Evolutionary conservation across 768 basidiomycete species (phyloP).

Genomic region (Chalciporus chontae): DNA sequence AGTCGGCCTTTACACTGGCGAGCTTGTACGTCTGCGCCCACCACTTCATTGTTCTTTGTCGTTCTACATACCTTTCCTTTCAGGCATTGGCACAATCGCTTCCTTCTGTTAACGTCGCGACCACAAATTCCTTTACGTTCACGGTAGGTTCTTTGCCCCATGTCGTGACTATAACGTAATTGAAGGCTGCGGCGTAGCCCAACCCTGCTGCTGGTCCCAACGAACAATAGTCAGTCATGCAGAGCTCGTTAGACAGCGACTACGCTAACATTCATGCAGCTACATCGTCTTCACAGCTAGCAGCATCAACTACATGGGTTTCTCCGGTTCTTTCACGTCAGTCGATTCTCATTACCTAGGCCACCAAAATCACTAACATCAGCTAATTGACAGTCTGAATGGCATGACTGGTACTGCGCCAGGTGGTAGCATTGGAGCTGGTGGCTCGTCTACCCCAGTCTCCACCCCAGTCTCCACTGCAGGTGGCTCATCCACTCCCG

Average conservation of each 20-base stretch:
- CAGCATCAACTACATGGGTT: slow-evolving; percentile 35
- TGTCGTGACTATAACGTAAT: neutral
- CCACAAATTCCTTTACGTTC: slow-evolving; percentile 46
- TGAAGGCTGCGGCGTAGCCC: slow-evolving; percentile 37
- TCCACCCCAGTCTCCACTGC: slow-evolving; percentile 5
- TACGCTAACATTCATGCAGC: slow-evolving; percentile 32
- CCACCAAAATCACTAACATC: neutral
- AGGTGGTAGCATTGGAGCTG: slow-evolving; percentile 1
- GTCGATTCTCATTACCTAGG: slow-evolving; percentile 14
- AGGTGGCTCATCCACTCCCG: slow-evolving; percentile 11
- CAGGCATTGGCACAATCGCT: slow-evolving; percentile 60
- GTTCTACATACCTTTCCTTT: neutral
- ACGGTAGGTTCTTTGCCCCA: slow-evolving; percentile 39
- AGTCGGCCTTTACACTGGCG: slow-evolving; percentile 57
- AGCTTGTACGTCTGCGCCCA: slow-evolving; percentile 37
- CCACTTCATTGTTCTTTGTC: neutral
- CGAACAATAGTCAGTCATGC: slow-evolving; percentile 48
- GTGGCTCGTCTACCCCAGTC: slow-evolving; percentile 4
- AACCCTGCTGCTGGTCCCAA: slow-evolving; percentile 53
- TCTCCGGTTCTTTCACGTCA: slow-evolving; percentile 57
- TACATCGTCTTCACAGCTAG: slow-evolving; percentile 58
- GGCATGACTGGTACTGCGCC: slow-evolving; percentile 54
- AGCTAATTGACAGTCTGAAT: slow-evolving; percentile 39
- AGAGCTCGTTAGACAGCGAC: neutral
- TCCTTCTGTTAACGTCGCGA: slow-evolving; percentile 50